A percentile compares a stretch with the other conserved stretches of the same genome.
Evolutionary conservation across 805 yeast genomes (phyloP).

Genomic region (Kodamaea leandrae): DNA sequence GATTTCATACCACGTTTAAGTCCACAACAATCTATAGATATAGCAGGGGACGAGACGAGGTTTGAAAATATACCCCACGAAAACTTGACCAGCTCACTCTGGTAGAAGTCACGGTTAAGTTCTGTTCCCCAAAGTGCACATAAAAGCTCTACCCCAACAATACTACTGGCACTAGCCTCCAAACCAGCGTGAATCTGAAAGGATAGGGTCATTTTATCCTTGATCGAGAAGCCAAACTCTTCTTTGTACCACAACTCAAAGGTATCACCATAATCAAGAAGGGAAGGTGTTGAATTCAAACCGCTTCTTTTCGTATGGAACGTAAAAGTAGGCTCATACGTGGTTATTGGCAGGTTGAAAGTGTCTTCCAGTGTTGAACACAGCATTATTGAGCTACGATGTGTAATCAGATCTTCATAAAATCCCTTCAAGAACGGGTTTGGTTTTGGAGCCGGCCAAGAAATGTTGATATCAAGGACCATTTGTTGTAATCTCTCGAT

Average conservation of each 20-base stretch:
- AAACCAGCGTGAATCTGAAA: slow-evolving; percentile 42
- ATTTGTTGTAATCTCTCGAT: not conserved
- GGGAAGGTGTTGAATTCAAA: too few species aligned
- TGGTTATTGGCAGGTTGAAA: too few species aligned
- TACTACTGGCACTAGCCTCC: slow-evolving; percentile 32
- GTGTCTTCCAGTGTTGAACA: too few species aligned
- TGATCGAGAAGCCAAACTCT: not conserved
- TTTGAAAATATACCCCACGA: slow-evolving; percentile 58
- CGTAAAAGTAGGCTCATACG: too few species aligned
- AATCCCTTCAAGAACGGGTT: too few species aligned
- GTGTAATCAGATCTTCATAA: too few species aligned
- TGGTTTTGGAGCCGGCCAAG: too few species aligned
- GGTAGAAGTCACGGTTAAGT: slow-evolving; percentile 46
- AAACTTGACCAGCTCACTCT: slow-evolving; percentile 53
- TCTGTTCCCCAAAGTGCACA: slow-evolving; percentile 44
- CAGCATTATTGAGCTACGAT: too few species aligned
- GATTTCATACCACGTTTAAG: slow-evolving; percentile 37
- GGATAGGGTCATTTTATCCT: slow-evolving; percentile 41
- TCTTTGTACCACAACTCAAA: slow-evolving; percentile 54
- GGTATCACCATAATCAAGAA: slow-evolving; percentile 30
- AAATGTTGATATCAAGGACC: not conserved
- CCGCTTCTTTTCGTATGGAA: too few species aligned
- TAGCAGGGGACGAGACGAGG: slow-evolving; percentile 50
- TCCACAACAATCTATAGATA: slow-evolving; percentile 56
- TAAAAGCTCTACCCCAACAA: slow-evolving; percentile 53